These are phyloP conservation scores for Aspergillus chevalieri DNA, from an alignment of 2,329 filamentous ascomycete species.

Conservation along the genomic window DNA sequence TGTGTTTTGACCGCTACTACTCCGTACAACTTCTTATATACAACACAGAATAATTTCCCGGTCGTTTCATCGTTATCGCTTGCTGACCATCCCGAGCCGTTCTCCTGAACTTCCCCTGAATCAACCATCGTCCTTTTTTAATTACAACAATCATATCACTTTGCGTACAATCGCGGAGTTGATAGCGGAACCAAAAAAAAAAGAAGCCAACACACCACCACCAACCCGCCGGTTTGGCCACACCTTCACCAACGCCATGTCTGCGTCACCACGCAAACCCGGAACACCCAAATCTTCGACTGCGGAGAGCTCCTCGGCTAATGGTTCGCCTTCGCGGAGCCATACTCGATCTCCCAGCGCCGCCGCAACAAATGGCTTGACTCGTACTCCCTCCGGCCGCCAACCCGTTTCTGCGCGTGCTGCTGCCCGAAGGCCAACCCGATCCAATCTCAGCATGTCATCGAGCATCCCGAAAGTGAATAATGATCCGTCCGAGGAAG, in stretches of 20 bases:
- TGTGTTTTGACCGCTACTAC: slow-evolving; percentile 25
- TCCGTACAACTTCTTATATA: slow-evolving; percentile 13
- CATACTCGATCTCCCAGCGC: slow-evolving; percentile 47
- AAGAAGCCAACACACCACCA: too few relatives aligned
- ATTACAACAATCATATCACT: too few relatives aligned
- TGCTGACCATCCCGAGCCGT: background rate
- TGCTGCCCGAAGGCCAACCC: slow-evolving; percentile 55
- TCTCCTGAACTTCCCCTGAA: slow-evolving; percentile 6
- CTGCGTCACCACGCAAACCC: slow-evolving; percentile 40
- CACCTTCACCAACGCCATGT: slow-evolving; percentile 26
- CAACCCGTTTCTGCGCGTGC: slow-evolving; percentile 64
- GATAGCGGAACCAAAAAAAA: too few relatives aligned
- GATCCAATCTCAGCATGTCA: slow-evolving; percentile 36
- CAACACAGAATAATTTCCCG: slow-evolving; percentile 22
- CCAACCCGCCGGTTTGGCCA: too few relatives aligned
- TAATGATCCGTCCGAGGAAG: slow-evolving; percentile 56
- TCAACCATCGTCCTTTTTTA: background rate
- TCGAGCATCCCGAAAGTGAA: slow-evolving; percentile 39
- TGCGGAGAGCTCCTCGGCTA: slow-evolving; percentile 22
- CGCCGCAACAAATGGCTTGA: slow-evolving; percentile 42
- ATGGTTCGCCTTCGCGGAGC: slow-evolving; percentile 32
- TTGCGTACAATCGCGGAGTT: too few relatives aligned
- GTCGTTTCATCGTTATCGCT: slow-evolving; percentile 15
- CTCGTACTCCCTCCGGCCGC: slow-evolving; percentile 61
- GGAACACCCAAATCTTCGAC: slow-evolving; percentile 28